A percentile compares a stretch with the other conserved stretches of the same genome.
phyloP scores from a whole-genome alignment of 2,329 filamentous ascomycete species.

The Neopestalotiopsis rosae region DNA sequence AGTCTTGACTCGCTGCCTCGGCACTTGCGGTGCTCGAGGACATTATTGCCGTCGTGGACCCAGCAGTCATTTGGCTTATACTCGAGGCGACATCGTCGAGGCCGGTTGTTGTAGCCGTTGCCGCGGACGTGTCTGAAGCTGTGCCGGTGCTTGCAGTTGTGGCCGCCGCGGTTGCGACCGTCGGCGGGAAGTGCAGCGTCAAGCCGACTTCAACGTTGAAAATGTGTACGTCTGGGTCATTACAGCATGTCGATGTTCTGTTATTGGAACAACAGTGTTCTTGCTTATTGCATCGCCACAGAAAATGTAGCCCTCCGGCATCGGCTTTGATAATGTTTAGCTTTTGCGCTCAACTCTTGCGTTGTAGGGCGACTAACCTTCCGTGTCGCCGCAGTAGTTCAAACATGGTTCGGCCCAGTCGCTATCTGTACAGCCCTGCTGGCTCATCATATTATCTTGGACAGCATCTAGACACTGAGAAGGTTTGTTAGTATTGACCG shows the following conservation, averaged over 20 bases:
- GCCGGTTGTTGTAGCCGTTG: not conserved
- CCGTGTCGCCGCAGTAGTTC: constrained; percentile 25
- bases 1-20: not conserved
- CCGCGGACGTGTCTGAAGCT: not conserved
- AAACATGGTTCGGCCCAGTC: constrained; percentile 32
- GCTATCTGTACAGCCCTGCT: constrained; percentile 35
- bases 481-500: not conserved
- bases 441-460: constrained; percentile 32
- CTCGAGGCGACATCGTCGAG: not conserved
- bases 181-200: constrained; percentile 5
- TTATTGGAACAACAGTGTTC: constrained; percentile 25
- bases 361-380: constrained; percentile 19
- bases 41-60: not conserved
- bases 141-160: not conserved
- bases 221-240: constrained; percentile 14
- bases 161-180: not conserved
- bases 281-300: constrained; percentile 21
- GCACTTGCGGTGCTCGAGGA: not conserved
- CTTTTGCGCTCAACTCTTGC: not conserved
- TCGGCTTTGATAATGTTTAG: constrained; percentile 5
- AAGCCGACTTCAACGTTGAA: constrained; percentile 13
- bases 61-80: not conserved
- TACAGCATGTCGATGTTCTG: constrained; percentile 23
- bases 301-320: constrained; percentile 23
- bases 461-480: constrained; percentile 29